phyloP scores from a whole-genome alignment of 768 basidiomycete species.

The Kwoniella heveanensis region DNA sequence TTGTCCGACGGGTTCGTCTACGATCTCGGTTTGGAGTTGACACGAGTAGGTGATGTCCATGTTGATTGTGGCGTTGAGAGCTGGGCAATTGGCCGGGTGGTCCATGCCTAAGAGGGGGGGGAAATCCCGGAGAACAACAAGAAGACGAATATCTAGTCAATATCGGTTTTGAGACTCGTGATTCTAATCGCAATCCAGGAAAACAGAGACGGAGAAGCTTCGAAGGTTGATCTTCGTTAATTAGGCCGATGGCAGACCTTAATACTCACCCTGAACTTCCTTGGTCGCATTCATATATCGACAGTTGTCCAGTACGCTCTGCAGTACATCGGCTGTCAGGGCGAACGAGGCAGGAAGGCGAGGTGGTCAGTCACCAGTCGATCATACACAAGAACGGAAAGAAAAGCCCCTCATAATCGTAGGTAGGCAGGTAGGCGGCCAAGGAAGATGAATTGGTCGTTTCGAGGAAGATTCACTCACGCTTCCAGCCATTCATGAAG shows the following conservation, averaged over 20 bases:
- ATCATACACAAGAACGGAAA: no score
- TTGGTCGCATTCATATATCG: slow-evolving; percentile 33
- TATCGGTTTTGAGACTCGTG: neutral
- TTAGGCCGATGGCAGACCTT: no score
- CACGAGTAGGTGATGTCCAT: slow-evolving; percentile 20
- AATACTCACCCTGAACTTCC: slow-evolving; percentile 9
- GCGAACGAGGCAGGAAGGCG: no score
- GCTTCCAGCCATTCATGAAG: slow-evolving; percentile 35
- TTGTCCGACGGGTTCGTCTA: slow-evolving; percentile 31
- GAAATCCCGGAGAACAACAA: no score
- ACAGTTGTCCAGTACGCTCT: slow-evolving; percentile 31
- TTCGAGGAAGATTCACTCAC: no score
- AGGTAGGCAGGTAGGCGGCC: no score
- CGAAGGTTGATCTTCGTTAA: no score
- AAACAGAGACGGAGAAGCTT: no score
- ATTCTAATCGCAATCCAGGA: no score
- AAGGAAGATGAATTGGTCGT: no score
- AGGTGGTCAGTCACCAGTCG: no score
- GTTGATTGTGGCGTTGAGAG: slow-evolving; percentile 20
- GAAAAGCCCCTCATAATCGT: no score
- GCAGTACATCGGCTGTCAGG: slow-evolving; percentile 13
- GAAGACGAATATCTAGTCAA: neutral
- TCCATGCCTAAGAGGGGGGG: neutral
- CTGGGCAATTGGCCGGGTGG: slow-evolving; percentile 32
- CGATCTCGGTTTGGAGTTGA: slow-evolving; percentile 22